Base-by-base conservation (phyloP, 805 yeast species). In the Wickerhamiella parazyma region DNA sequence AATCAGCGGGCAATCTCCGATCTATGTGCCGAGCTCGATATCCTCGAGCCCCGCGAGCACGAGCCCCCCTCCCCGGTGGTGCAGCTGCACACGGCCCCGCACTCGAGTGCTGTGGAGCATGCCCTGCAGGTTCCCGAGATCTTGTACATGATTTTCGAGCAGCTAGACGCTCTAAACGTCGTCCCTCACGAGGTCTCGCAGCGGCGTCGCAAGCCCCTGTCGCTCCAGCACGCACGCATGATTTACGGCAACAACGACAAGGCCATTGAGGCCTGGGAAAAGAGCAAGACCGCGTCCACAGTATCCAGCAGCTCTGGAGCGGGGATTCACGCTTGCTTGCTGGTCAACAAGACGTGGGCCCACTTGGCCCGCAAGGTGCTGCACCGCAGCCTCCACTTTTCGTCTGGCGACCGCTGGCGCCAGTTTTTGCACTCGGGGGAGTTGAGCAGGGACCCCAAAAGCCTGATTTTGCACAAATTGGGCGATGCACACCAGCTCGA, bases 101-200 rank as follows among this genome's bases (percentile, higher is more conserved):
- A 22, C 7, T 4, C 18, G 14, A 33, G 20, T 6, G 55, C 56
- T 9, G 43, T 44, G 53, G 61, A 65, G 58, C 52, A 60, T 12
- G 78, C 85, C 7, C 80, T 85, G 54, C 66, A 68, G 41, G 76
- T 80, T 28, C 94, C 95, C 0, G 95, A 85, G 58, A 78, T 85
- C 42, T 65, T 85, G 12, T 60, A 67, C 48, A 66, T 68, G 44
- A 80, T 85, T 10, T 60, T 83, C 18, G 62, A 65, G 20, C 74
- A 66, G 55, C 78, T 80, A n/a, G 85, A 80, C 45, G 59, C 63
- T 20, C 72, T 69, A 47, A 65, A 70, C 1, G 56, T 60, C 7
- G 64, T 76, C n/a, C 89, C 89, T 2, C 71, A 67, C 36, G 89
- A 82, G 53, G 57, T 60, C 12, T 57, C 74, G 0, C 80, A 82